Evolutionary conservation across 2,329 filamentous ascomycete genomes (phyloP).

Genomic region (Aspergillus costaricaensis): DNA sequence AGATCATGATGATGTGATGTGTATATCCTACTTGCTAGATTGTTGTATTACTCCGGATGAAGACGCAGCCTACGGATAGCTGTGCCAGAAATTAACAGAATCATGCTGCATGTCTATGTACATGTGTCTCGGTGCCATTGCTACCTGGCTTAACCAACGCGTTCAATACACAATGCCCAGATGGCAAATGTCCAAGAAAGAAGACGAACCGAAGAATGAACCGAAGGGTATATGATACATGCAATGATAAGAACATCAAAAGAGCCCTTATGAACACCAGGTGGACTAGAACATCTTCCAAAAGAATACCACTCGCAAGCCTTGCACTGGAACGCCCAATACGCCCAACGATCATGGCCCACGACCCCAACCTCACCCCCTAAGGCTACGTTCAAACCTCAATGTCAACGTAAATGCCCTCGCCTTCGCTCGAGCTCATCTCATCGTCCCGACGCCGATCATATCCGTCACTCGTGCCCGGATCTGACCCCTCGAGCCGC

Average conservation of each 20-base stretch:
- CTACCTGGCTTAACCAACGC: neutral
- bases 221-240: conserved; percentile 15
- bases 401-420: conserved; percentile 42
- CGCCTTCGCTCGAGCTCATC: conserved; percentile 40
- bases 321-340: neutral
- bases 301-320: neutral
- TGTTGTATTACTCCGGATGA: neutral
- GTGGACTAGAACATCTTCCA: neutral
- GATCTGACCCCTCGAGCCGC: conserved; percentile 13
- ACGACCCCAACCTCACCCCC: too few relatives aligned
- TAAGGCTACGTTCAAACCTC: conserved; percentile 30
- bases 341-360: neutral
- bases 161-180: neutral
- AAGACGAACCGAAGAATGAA: conserved; percentile 12
- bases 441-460: conserved; percentile 30
- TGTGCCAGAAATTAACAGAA: too few relatives aligned
- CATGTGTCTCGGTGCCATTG: conserved; percentile 1
- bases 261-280: neutral
- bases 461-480: conserved; percentile 15
- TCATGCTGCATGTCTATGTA: conserved; percentile 2
- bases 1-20: neutral
- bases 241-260: conserved; percentile 5
- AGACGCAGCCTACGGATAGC: neutral
- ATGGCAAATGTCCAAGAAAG: neutral
- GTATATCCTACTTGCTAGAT: conserved; percentile 15